These are phyloP conservation scores for Trypanosoma caninum DNA, from an alignment of 208 protist species.

Conservation along the genomic window DNA sequence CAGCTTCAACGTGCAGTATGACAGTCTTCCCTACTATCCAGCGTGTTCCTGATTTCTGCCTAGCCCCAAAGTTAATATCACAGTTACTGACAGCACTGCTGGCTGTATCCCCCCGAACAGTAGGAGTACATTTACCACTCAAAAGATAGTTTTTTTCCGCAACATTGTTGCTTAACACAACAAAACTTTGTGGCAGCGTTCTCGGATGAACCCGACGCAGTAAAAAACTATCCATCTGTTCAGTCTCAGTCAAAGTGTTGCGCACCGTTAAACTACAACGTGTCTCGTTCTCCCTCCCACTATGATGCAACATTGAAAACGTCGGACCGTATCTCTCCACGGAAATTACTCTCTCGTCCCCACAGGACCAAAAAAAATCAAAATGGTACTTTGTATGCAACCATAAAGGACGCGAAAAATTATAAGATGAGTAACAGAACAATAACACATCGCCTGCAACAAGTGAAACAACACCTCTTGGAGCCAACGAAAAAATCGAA, in stretches of 20 bases:
- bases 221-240: slow-evolving; percentile 50
- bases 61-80: neutral
- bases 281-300: slow-evolving; percentile 30
- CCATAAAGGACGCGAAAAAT: slow-evolving; percentile 74
- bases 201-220: slow-evolving; percentile 66
- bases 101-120: too few relatives aligned
- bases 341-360: slow-evolving; percentile 27
- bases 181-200: slow-evolving; percentile 28
- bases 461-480: slow-evolving; percentile 39
- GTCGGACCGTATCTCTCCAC: slow-evolving; percentile 43
- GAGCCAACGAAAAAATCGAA: slow-evolving; percentile 59
- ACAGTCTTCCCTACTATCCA: slow-evolving; percentile 57
- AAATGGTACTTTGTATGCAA: slow-evolving; percentile 58
- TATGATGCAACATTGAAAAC: slow-evolving; percentile 47
- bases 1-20: slow-evolving; percentile 63
- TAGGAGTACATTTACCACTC: too few relatives aligned
- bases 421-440: slow-evolving; percentile 61
- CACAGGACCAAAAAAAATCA: slow-evolving; percentile 65
- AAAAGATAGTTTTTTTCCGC: slow-evolving; percentile 12
- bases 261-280: slow-evolving; percentile 55
- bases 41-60: slow-evolving; percentile 3
- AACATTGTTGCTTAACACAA: slow-evolving; percentile 62
- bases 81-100: neutral
- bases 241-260: slow-evolving; percentile 65
- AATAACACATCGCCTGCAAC: slow-evolving; percentile 52